Percentiles rank a stretch among this genome's conserved stretches.
These are phyloP conservation scores for Parastagonospora nodorum DNA, from an alignment of 2,329 filamentous ascomycete genomes.

Conservation along the genomic window DNA sequence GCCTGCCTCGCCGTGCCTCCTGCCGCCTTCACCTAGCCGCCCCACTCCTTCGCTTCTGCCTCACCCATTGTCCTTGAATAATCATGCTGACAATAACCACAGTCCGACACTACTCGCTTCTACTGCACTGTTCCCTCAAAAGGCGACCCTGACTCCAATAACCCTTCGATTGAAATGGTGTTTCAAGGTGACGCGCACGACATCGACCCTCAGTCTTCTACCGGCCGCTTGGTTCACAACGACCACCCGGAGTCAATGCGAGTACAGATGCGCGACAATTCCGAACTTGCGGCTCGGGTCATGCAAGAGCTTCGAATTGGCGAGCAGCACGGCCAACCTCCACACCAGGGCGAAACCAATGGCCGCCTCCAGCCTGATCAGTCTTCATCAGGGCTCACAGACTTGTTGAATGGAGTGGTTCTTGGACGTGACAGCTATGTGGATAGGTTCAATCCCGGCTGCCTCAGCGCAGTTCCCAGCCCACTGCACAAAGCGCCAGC, in stretches of 20 bases:
- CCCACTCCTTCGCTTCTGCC: background rate
- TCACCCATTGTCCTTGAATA: background rate
- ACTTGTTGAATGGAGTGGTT: constrained; percentile 31
- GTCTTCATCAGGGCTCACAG: constrained; percentile 33
- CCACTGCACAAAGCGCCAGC: constrained; percentile 27
- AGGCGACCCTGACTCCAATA: constrained; percentile 10
- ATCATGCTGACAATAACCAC: constrained; percentile 11
- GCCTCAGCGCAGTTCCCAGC: constrained; percentile 39
- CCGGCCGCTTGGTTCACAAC: constrained; percentile 8
- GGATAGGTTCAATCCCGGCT: constrained; percentile 23
- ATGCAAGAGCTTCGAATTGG: constrained; percentile 26
- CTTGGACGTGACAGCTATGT: constrained; percentile 19
- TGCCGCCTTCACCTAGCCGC: background rate
- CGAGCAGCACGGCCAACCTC: constrained; percentile 4
- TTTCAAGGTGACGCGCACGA: constrained; percentile 30
- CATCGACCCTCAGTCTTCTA: constrained; percentile 22
- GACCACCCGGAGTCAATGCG: background rate
- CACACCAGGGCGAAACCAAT: background rate
- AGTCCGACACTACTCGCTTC: constrained; percentile 32
- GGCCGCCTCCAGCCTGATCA: constrained; percentile 20
- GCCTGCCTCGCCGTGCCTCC: too few relatives aligned
- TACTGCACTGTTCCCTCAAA: constrained; percentile 25
- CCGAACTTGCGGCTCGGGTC: constrained; percentile 14
- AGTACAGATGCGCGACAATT: constrained; percentile 8
- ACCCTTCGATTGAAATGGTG: constrained; percentile 29